Evolutionary conservation across 345 rosid species (phyloP).

Genomic region (Pistacia vera): DNA sequence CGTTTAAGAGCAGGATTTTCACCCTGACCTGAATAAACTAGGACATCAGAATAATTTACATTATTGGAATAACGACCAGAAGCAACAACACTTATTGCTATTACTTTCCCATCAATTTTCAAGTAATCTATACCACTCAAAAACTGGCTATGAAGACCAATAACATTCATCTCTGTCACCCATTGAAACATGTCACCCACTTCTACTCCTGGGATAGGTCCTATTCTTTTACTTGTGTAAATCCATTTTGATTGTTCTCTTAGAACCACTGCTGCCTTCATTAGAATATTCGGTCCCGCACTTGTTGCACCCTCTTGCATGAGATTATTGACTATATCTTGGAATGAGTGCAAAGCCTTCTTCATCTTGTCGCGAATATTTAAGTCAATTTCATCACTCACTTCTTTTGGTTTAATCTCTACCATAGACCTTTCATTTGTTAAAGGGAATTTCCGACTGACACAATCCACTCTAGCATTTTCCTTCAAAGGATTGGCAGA

Average conservation of each 20-base stretch:
- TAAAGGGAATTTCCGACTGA: too few species aligned
- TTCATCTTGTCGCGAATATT: neutral
- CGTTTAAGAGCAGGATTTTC: conserved; percentile 28
- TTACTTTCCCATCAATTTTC: conserved; percentile 5
- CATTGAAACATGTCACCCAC: conserved; percentile 32
- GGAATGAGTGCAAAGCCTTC: neutral
- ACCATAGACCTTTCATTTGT: neutral
- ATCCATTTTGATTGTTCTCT: conserved; percentile 2
- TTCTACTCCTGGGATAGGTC: conserved; percentile 30
- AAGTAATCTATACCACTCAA: conserved; percentile 32
- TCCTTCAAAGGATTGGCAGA: too few species aligned
- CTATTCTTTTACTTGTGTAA: conserved; percentile 11
- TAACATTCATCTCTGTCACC: conserved; percentile 26
- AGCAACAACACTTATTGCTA: conserved; percentile 35
- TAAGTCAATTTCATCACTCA: neutral
- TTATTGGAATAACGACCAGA: conserved; percentile 25
- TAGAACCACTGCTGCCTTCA: conserved; percentile 1
- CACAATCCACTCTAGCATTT: too few species aligned
- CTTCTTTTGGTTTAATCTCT: neutral
- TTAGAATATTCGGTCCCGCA: neutral
- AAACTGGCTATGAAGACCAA: conserved; percentile 37
- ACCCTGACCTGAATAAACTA: conserved; percentile 40
- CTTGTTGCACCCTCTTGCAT: neutral
- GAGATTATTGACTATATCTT: neutral
- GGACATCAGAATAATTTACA: conserved; percentile 10